A percentile compares a stretch with the other conserved stretches of the same genome.
phyloP scores from a whole-genome alignment of 257 asterid genomes.

The Misopates orontium region DNA sequence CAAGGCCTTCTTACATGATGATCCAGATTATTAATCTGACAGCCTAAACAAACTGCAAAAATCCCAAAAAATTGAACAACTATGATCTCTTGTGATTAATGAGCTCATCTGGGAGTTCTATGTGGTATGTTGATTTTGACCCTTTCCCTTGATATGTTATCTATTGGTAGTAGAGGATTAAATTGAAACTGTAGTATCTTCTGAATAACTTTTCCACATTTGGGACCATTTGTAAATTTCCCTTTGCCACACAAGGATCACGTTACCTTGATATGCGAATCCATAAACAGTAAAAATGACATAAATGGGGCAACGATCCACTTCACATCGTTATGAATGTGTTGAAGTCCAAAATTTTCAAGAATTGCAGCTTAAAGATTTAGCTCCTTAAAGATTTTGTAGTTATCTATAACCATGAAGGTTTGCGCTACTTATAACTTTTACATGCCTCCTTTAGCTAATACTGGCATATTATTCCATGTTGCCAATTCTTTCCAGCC shows the following conservation, averaged over 20 bases:
- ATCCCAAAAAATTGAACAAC: too few species aligned
- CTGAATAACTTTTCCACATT: background rate
- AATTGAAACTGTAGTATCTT: background rate
- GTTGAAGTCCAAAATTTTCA: background rate
- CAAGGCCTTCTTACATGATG: too few species aligned
- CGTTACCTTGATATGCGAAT: too few species aligned
- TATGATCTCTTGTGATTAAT: background rate
- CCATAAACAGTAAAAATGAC: background rate
- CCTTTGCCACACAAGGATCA: background rate
- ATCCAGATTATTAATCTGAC: slow-evolving; percentile 2
- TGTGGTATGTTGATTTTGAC: background rate
- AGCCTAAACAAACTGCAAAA: slow-evolving; percentile 2
- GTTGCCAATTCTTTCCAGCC: background rate
- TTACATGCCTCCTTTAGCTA: too few species aligned
- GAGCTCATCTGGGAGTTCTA: background rate
- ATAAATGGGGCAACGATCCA: background rate
- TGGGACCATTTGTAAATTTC: background rate
- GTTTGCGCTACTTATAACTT: too few species aligned
- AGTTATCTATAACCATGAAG: background rate
- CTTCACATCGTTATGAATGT: background rate
- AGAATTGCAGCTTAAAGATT: background rate
- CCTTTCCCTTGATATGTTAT: background rate
- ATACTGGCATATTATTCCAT: too few species aligned
- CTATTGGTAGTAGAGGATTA: background rate
- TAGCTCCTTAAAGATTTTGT: background rate